Conservation (phyloP, 1,139 yeast species). For the Hyphopichia pseudoburtonii region DNA sequence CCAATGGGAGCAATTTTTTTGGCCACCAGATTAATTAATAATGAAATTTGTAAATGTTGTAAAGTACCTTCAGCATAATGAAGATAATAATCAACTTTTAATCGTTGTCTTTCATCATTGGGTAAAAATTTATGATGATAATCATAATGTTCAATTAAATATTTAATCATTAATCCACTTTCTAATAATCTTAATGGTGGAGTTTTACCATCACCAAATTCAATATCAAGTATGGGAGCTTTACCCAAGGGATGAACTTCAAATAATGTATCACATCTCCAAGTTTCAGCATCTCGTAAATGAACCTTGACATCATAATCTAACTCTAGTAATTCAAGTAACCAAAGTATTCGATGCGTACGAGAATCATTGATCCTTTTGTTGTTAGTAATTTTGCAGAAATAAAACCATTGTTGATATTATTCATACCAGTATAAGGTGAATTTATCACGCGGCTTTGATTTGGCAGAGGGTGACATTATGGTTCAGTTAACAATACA, state of each 20-base stretch:
- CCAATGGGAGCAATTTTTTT: constrained; percentile 48
- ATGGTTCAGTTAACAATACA: no score
- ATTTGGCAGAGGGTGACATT: no score
- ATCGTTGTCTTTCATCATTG: constrained; percentile 28
- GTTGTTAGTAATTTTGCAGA: not conserved
- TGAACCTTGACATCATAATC: constrained; percentile 53
- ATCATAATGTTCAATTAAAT: constrained; percentile 43
- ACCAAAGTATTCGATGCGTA: constrained; percentile 54
- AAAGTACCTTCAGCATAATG: constrained; percentile 61
- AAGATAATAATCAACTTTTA: constrained; percentile 48
- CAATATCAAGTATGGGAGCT: constrained; percentile 52
- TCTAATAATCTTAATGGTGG: constrained; percentile 40
- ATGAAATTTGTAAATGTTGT: constrained; percentile 44
- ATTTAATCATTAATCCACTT: constrained; percentile 48
- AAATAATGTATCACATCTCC: constrained; percentile 45
- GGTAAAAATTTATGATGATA: constrained; percentile 33
- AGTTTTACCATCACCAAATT: constrained; percentile 46
- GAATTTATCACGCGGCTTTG: constrained; percentile 28
- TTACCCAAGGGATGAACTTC: constrained; percentile 59
- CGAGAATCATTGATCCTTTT: constrained; percentile 52
- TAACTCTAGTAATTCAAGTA: constrained; percentile 51
- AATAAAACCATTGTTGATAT: not conserved
- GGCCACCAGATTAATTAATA: constrained; percentile 41
- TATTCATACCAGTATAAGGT: constrained; percentile 31
- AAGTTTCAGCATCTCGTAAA: constrained; percentile 44